These are phyloP conservation scores for Picea glauca DNA, from an alignment of 75 land plant species.

Conservation along the genomic window DNA sequence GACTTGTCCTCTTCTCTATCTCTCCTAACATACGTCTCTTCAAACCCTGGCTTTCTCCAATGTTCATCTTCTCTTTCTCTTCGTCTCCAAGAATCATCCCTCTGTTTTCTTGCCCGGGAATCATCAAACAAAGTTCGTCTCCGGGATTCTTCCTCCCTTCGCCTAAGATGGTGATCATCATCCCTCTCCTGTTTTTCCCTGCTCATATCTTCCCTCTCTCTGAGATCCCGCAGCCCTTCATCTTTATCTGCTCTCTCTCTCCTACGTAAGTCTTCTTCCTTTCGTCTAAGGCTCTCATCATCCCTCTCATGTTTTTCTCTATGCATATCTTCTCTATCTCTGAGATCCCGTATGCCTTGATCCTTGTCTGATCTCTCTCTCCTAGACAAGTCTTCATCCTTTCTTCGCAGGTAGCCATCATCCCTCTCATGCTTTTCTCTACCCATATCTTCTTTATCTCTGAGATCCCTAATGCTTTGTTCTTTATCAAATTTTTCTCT, in stretches of 20 bases:
- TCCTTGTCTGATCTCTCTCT: slow-evolving; percentile 27
- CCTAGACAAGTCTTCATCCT: slow-evolving; percentile 37
- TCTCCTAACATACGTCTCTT: slow-evolving; percentile 26
- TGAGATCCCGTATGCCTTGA: slow-evolving; percentile 34
- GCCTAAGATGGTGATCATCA: slow-evolving; percentile 29
- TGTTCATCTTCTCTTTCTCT: slow-evolving; percentile 53
- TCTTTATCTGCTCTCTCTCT: slow-evolving; percentile 33
- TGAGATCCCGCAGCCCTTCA: slow-evolving; percentile 31
- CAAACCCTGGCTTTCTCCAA: slow-evolving; percentile 33
- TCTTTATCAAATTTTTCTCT: slow-evolving; percentile 32
- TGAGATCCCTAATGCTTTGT: slow-evolving; percentile 28
- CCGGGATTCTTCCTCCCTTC: slow-evolving; percentile 39
- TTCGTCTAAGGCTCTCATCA: slow-evolving; percentile 29
- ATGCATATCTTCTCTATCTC: slow-evolving; percentile 42
- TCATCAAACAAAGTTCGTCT: slow-evolving; percentile 43
- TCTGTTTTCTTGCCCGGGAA: slow-evolving; percentile 30
- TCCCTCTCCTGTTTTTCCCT: slow-evolving; percentile 50
- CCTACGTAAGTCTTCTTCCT: slow-evolving; percentile 11
- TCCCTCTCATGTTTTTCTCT: slow-evolving; percentile 15
- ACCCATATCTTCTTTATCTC: slow-evolving; percentile 34
- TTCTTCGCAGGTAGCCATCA: slow-evolving; percentile 26
- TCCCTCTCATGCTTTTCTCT: slow-evolving; percentile 50
- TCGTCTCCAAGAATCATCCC: slow-evolving; percentile 40
- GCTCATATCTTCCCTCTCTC: slow-evolving; percentile 35
- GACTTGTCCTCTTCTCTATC: slow-evolving; percentile 45